phyloP scores from a whole-genome alignment of 768 basidiomycete species.

The Exsudoporus frostii region DNA sequence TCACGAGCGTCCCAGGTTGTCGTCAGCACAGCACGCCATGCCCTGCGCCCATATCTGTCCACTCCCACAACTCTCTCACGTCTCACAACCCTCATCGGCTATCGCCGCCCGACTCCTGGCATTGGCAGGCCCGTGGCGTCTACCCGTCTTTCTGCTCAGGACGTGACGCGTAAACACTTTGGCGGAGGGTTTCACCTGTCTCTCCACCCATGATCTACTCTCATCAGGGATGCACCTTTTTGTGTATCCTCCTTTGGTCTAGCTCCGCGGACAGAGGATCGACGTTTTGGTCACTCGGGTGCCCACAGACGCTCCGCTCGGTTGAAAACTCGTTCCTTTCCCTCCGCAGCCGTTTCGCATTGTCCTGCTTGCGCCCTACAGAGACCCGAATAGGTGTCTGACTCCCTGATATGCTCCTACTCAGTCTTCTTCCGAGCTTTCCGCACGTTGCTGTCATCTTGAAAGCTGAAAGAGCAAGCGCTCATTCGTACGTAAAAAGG shows the following conservation, averaged over 20 bases:
- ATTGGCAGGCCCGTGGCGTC: background rate
- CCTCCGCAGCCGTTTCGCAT: background rate
- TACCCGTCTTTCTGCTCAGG: background rate
- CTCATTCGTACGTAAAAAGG: constrained; percentile 8
- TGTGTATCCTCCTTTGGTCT: background rate
- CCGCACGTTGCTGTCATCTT: background rate
- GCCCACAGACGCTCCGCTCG: constrained; percentile 3
- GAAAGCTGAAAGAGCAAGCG: background rate
- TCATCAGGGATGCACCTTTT: background rate
- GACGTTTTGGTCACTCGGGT: constrained; percentile 2
- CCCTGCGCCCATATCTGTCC: background rate
- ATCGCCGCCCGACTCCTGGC: constrained; percentile 5
- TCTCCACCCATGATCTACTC: background rate
- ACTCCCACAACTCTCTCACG: background rate
- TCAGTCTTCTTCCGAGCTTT: background rate
- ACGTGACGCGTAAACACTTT: background rate
- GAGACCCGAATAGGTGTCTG: background rate
- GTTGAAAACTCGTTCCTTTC: constrained; percentile 3
- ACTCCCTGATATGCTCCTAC: background rate
- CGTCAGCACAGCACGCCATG: background rate
- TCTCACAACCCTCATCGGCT: constrained; percentile 9
- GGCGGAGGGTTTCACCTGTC: background rate
- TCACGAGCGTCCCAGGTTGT: background rate
- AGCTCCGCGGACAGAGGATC: constrained; percentile 13
- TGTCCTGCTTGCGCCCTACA: background rate